Conservation (phyloP, 2,329 filamentous ascomycete genomes). For the Exophiala spinifera region DNA sequence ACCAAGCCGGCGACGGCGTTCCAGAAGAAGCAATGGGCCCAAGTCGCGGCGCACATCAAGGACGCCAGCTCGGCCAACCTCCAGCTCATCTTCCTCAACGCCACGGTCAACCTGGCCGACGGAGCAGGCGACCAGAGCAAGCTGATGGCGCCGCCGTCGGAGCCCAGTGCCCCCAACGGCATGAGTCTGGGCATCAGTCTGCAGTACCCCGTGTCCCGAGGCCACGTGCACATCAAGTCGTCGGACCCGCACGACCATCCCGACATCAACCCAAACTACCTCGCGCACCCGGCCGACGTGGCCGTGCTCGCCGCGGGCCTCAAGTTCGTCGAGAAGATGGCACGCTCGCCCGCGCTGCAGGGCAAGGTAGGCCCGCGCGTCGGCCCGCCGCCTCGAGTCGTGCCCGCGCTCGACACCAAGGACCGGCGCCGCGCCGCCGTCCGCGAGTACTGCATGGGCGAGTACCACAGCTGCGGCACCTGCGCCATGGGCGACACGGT, state of each 20-base stretch:
- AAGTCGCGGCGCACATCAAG: conserved; percentile 35
- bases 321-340: conserved; percentile 19
- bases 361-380: conserved; percentile 19
- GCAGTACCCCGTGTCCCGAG: conserved; percentile 52
- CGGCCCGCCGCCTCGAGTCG: neutral
- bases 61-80: conserved; percentile 38
- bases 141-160: conserved; percentile 35
- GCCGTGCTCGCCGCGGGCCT: conserved; percentile 37
- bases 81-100: conserved; percentile 36
- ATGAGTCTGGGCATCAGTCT: conserved; percentile 49
- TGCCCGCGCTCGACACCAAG: conserved; percentile 13
- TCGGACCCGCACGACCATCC: conserved; percentile 36
- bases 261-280: conserved; percentile 45
- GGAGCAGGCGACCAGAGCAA: conserved; percentile 44
- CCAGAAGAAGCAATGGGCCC: conserved; percentile 37
- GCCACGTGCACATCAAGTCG: conserved; percentile 46
- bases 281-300: conserved; percentile 43
- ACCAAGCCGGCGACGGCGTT: conserved; percentile 32
- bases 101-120: conserved; percentile 32
- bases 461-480: conserved; percentile 30
- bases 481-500: conserved; percentile 42
- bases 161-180: conserved; percentile 44
- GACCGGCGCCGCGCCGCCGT: conserved; percentile 13
- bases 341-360: conserved; percentile 7
- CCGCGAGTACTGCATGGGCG: conserved; percentile 16